A percentile compares a stretch with the other conserved stretches of the same genome.
phyloP scores from a whole-genome alignment of 495 filamentous ascomycete genomes.

The Bacidia rubella region DNA sequence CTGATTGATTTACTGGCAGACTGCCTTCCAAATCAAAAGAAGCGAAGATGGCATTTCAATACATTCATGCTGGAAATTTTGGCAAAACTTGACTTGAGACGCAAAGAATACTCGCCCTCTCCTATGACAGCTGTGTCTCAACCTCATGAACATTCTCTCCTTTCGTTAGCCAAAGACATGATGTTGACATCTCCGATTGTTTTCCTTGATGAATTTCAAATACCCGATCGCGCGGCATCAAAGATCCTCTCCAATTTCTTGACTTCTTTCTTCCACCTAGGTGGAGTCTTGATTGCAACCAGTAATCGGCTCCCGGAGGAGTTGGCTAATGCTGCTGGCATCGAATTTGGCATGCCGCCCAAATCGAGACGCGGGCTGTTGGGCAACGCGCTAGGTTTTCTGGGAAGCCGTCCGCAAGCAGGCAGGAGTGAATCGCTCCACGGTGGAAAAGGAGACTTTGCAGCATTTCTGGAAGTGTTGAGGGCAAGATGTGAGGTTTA shows the following conservation, averaged over 20 bases:
- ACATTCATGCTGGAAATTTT: constrained; percentile 61
- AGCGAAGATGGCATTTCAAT: constrained; percentile 61
- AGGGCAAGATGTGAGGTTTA: constrained; percentile 57
- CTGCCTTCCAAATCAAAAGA: constrained; percentile 49
- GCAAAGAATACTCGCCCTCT: constrained; percentile 25
- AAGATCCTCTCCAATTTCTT: constrained; percentile 60
- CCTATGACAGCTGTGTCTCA: constrained; percentile 7
- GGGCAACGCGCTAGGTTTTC: constrained; percentile 27
- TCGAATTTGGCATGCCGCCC: constrained; percentile 39
- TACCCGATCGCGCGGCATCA: constrained; percentile 52
- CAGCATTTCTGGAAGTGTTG: constrained; percentile 51
- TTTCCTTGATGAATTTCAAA: constrained; percentile 63
- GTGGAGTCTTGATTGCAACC: constrained; percentile 57
- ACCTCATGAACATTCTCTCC: constrained; percentile 43
- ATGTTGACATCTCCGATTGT: constrained; percentile 53
- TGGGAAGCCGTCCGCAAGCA: constrained; percentile 25
- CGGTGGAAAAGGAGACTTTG: constrained; percentile 47
- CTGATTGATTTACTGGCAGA: constrained; percentile 56
- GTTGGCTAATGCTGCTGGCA: constrained; percentile 50
- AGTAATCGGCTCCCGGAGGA: constrained; percentile 66
- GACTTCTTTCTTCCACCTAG: constrained; percentile 59
- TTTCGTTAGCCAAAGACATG: constrained; percentile 55
- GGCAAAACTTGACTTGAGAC: constrained; percentile 45
- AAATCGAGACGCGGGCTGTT: constrained; percentile 33
- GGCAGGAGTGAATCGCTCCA: constrained; percentile 25